Evolutionary conservation across 495 filamentous ascomycete species (phyloP), one percentile per base, ranked within the genome.

Genomic region (Xylaria palmicola): DNA sequence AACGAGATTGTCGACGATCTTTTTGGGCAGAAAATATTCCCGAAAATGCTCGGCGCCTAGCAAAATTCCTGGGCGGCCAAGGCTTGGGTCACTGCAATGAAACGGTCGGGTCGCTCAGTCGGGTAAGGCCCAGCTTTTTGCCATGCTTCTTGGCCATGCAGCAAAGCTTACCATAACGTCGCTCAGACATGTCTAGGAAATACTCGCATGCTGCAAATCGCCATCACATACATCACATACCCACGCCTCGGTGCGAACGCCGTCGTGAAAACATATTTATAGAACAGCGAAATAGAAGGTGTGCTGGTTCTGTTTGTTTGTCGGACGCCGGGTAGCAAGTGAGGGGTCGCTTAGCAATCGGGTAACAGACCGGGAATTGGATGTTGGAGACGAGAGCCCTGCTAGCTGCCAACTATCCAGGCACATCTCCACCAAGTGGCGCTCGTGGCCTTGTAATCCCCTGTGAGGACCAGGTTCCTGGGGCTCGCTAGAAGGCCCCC

Each of bases 71-170:
- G n/a, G 55, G 44, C 43, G 43, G 55, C 55, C 55, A 58, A 58
- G 55, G 12, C 17, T 30, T 58, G 48, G 55, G 55, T 48, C 43
- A 49, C 55, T 58, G 55, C 55, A 58, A 58, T 58, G 55, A 20
- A 49, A 58, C 55, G 10, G 17, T 24, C 9, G 6, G 41, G 15
- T n/a, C 6, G 43, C 43, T 22, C 41, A 58, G 32, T 45, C 32
- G 29, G 37, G 55, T 26, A 37, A 58, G 55, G 12, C 12, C 22
- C 44, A 47, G 49, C 41, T 43, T 48, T 49, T 49, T 49, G 55
- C 55, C 55, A 48, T 58, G 55, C 44, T 12, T 20, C 55, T 58
- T 58, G 55, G 55, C 55, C 13, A 47, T 58, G 55, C 55, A 49
- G 20, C 19, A 34, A 58, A 58, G 55, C 41, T 49, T 47, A 49